Evolutionary conservation across 73 alveolate species (phyloP), one percentile per base, ranked within the genome.

Genomic region (Stentor coeruleus): DNA sequence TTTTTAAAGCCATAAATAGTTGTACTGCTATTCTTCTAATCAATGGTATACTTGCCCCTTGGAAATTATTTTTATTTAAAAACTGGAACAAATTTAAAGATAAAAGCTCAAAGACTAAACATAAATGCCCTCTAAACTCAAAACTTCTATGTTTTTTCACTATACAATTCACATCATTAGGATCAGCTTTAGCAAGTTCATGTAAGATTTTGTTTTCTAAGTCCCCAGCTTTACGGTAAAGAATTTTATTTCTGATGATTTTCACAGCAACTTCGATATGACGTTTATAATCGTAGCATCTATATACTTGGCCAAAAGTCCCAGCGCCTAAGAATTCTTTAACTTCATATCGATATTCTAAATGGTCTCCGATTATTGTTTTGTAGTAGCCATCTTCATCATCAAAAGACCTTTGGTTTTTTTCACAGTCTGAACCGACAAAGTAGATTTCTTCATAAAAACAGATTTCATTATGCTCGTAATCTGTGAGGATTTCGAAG

Each of bases 31-130:
- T n/a, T n/a, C n/a, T n/a, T n/a, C n/a, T n/a, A n/a, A n/a, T n/a
- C n/a, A n/a, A n/a, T n/a, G n/a, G n/a, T n/a, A n/a, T n/a, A n/a
- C n/a, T n/a, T n/a, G n/a, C n/a, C n/a, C 72, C 72, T 55, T 55
- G 15, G 20, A 55, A 55, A n/a, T 55, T 55, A n/a, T 55, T 55
- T 15, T 55, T 55, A 15, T 55, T n/a, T 55, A 55, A 15, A 55
- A 55, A 55, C n/a, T 55, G 26, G 20, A 55, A 55, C 26, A 55
- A n/a, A 55, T 55, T 55, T 55, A 55, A 55, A 15, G 72, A 55
- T 55, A 55, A n/a, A 55, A 55, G 72, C n/a, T 55, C 72, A 55
- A 55, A 55, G 15, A 55, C 72, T 55, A 55, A 15, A 55, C 72
- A 55, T 15, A 55, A n/a, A n/a, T 55, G 72, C n/a, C n/a, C 15